Conservation (phyloP, 768 basidiomycete genomes). For the Sarcomyxa edulis region DNA sequence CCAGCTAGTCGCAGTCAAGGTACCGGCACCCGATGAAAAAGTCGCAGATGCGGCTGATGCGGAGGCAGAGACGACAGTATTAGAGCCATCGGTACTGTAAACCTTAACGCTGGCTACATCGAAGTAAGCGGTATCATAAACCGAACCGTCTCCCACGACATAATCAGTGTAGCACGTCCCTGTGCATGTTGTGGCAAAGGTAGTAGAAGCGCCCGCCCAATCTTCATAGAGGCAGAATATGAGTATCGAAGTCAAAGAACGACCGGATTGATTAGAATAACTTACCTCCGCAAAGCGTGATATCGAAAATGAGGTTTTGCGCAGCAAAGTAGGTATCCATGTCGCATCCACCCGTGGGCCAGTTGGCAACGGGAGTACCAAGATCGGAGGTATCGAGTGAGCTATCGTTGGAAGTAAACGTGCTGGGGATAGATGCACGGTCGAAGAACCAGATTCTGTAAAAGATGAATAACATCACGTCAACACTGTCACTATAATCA, state of each 20-base stretch:
- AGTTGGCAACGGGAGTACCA: constrained; percentile 68
- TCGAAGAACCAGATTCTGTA: constrained; percentile 61
- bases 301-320: constrained; percentile 69
- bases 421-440: constrained; percentile 41
- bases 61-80: constrained; percentile 19
- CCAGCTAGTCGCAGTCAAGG: no score
- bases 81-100: constrained; percentile 31
- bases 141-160: constrained; percentile 56
- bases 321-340: constrained; percentile 50
- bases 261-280: constrained; percentile 5
- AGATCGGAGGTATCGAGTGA: constrained; percentile 50
- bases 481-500: neutral
- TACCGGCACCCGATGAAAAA: no score
- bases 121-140: constrained; percentile 66
- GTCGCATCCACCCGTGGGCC: constrained; percentile 52
- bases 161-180: constrained; percentile 69
- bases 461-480: neutral
- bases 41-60: no score
- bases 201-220: constrained; percentile 45
- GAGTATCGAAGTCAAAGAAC: neutral
- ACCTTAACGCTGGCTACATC: constrained; percentile 60
- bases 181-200: constrained; percentile 57
- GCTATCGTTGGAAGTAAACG: constrained; percentile 43
- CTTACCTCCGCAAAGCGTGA: constrained; percentile 62
- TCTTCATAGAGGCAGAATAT: constrained; percentile 18